Percentiles rank a stretch among this genome's conserved stretches.
Evolutionary conservation across 2,329 filamentous ascomycete genomes (phyloP).

Genomic region (Hypoxylon sp.): DNA sequence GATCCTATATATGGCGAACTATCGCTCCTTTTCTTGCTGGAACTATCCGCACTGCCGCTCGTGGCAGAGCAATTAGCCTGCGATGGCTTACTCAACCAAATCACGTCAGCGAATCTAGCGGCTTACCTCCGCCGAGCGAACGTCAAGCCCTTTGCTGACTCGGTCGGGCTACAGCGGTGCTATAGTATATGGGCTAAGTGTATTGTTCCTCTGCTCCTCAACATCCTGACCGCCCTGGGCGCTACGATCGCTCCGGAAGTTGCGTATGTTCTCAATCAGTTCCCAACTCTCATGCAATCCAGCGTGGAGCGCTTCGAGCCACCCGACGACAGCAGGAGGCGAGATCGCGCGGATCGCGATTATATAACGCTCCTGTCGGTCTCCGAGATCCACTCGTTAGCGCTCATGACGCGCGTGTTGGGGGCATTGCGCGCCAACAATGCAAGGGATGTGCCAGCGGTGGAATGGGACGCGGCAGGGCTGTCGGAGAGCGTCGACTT

Average conservation of each 20-base stretch:
- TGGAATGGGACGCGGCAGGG: slow-evolving; percentile 79
- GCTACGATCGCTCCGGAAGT: slow-evolving; percentile 86
- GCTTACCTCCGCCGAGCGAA: slow-evolving; percentile 77
- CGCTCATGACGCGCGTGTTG: slow-evolving; percentile 80
- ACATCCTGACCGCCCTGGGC: slow-evolving; percentile 85
- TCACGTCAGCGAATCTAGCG: slow-evolving; percentile 83
- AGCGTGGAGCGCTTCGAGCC: slow-evolving; percentile 79
- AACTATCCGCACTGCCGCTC: slow-evolving; percentile 82
- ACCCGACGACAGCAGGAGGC: slow-evolving; percentile 65
- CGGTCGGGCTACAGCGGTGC: slow-evolving; percentile 74
- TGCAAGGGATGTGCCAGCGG: slow-evolving; percentile 76
- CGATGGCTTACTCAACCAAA: slow-evolving; percentile 82
- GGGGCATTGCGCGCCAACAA: slow-evolving; percentile 73
- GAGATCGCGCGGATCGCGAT: slow-evolving; percentile 57
- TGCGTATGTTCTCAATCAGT: slow-evolving; percentile 88
- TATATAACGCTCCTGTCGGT: slow-evolving; percentile 79
- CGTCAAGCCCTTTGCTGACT: slow-evolving; percentile 83
- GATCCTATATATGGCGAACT: slow-evolving; percentile 95
- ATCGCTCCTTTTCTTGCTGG: slow-evolving; percentile 87
- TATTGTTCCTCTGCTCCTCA: slow-evolving; percentile 87
- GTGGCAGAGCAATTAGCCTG: slow-evolving; percentile 92
- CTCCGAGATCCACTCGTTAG: slow-evolving; percentile 81
- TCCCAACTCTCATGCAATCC: slow-evolving; percentile 79
- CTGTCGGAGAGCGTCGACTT: slow-evolving; percentile 87
- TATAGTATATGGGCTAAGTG: slow-evolving; percentile 93